A percentile compares a stretch with the other conserved stretches of the same genome.
phyloP scores from a whole-genome alignment of 2,329 filamentous ascomycete species.

The Beauveria medogensis region DNA sequence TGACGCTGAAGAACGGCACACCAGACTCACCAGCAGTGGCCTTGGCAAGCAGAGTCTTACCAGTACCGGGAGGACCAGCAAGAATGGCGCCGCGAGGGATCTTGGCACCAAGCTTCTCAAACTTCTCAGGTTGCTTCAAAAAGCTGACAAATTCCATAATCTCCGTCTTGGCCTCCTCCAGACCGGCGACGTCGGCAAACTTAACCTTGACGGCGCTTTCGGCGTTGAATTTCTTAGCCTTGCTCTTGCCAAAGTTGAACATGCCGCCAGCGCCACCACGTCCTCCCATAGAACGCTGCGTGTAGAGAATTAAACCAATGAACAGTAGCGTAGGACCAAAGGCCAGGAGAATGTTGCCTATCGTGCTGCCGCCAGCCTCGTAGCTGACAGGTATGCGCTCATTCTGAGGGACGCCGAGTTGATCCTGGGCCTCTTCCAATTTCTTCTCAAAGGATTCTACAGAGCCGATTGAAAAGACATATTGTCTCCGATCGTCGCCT shows the following conservation, averaged over 20 bases:
- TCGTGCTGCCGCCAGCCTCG: slow-evolving; percentile 64
- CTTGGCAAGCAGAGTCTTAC: slow-evolving; percentile 95
- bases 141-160: slow-evolving; percentile 99
- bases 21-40: slow-evolving; percentile 94
- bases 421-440: slow-evolving; percentile 78
- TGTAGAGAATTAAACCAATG: slow-evolving; percentile 73
- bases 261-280: slow-evolving; percentile 64
- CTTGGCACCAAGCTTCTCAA: slow-evolving; percentile 91
- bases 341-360: slow-evolving; percentile 62
- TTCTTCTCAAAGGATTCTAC: slow-evolving; percentile 86
- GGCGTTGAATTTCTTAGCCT: slow-evolving; percentile 95
- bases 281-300: slow-evolving; percentile 66
- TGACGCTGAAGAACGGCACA: slow-evolving; percentile 97
- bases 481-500: slow-evolving; percentile 34
- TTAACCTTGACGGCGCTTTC: slow-evolving; percentile 95
- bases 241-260: slow-evolving; percentile 93
- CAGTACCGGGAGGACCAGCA: slow-evolving; percentile 94
- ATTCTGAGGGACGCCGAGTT: slow-evolving; percentile 75
- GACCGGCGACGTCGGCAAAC: slow-evolving; percentile 91
- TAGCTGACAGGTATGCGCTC: slow-evolving; percentile 94
- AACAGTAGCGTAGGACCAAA: slow-evolving; percentile 85
- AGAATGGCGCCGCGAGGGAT: slow-evolving; percentile 95
- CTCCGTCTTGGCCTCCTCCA: slow-evolving; percentile 96
- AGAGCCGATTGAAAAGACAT: slow-evolving; percentile 93
- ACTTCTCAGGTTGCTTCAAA: slow-evolving; percentile 84